These are phyloP conservation scores for Neurospora hispaniola DNA, from an alignment of 495 filamentous ascomycete genomes.

Conservation along the genomic window DNA sequence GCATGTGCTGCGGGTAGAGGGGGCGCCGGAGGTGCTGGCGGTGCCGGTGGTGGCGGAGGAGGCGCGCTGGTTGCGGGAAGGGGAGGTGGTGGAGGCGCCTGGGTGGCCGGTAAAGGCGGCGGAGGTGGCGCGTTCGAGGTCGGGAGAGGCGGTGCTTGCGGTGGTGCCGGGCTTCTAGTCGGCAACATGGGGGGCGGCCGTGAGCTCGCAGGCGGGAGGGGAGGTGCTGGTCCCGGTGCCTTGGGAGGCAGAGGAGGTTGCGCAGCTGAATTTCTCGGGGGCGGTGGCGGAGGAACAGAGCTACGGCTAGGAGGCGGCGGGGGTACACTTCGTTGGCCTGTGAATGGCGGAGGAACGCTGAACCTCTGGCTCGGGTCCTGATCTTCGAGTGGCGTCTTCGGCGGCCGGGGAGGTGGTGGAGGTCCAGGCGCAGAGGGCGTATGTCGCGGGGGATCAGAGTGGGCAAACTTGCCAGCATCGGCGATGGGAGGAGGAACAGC, in stretches of 20 bases:
- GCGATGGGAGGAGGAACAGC: constrained; percentile 74
- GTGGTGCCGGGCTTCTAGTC: constrained; percentile 34
- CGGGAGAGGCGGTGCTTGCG: constrained; percentile 34
- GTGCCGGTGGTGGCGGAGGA: constrained; percentile 29
- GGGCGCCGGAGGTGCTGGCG: constrained; percentile 23
- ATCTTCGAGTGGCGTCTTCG: constrained; percentile 72
- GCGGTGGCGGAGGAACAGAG: constrained; percentile 55
- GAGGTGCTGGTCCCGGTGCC: constrained; percentile 50
- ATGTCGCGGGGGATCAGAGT: constrained; percentile 44
- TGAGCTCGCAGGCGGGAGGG: constrained; percentile 41
- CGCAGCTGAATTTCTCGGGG: constrained; percentile 38
- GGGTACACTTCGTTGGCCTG: constrained; percentile 55
- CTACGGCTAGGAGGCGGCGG: constrained; percentile 68
- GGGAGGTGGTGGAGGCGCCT: constrained; percentile 27
- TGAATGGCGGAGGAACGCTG: constrained; percentile 75
- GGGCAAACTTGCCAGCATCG: constrained; percentile 71
- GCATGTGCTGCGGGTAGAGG: constrained; percentile 20
- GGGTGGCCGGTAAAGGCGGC: constrained; percentile 25
- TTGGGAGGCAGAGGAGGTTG: constrained; percentile 62
- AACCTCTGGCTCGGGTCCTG: constrained; percentile 44
- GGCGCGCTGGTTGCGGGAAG: constrained; percentile 20
- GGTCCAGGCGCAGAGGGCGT: constrained; percentile 60
- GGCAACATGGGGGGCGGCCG: constrained; percentile 32
- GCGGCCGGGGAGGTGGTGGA: constrained; percentile 75
- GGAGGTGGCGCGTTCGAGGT: constrained; percentile 25